Evolutionary conservation across 176 grass and related monocot species (phyloP).

Genomic region (Cymbopogon citratus): DNA sequence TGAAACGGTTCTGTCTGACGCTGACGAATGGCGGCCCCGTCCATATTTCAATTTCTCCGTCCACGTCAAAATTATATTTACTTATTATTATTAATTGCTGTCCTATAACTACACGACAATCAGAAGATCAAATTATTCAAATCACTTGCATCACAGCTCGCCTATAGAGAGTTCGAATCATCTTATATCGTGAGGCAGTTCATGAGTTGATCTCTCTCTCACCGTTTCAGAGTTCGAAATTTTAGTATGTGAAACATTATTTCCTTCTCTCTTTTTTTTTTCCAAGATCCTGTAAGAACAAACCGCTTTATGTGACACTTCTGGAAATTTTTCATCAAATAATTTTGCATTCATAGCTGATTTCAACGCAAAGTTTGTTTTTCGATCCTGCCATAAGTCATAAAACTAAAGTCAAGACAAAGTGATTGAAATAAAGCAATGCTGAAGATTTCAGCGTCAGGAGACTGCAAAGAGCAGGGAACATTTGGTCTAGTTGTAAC

Average conservation of each 20-base stretch:
- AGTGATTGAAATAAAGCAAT: background rate
- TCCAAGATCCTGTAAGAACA: background rate
- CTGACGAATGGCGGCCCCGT: background rate
- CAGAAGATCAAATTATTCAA: background rate
- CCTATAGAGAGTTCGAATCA: background rate
- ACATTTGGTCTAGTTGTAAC: conserved; percentile 13
- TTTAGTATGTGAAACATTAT: background rate
- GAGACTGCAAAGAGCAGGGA: background rate
- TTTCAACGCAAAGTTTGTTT: no score
- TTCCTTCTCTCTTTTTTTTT: no score
- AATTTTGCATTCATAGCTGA: background rate
- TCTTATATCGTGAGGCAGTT: background rate
- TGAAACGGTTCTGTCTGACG: background rate
- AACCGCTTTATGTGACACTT: no score
- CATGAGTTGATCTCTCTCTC: no score
- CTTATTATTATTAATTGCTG: no score
- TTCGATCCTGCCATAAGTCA: background rate
- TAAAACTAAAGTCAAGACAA: background rate
- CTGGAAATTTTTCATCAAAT: no score
- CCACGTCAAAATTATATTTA: background rate
- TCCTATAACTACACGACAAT: no score
- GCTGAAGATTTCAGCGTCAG: background rate
- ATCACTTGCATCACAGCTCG: background rate
- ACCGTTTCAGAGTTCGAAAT: no score
- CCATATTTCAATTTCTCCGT: background rate